Evolutionary conservation across 2,329 filamentous ascomycete species (phyloP), one percentile per base, ranked within the genome.

Genomic region (Beauveria asiatica): DNA sequence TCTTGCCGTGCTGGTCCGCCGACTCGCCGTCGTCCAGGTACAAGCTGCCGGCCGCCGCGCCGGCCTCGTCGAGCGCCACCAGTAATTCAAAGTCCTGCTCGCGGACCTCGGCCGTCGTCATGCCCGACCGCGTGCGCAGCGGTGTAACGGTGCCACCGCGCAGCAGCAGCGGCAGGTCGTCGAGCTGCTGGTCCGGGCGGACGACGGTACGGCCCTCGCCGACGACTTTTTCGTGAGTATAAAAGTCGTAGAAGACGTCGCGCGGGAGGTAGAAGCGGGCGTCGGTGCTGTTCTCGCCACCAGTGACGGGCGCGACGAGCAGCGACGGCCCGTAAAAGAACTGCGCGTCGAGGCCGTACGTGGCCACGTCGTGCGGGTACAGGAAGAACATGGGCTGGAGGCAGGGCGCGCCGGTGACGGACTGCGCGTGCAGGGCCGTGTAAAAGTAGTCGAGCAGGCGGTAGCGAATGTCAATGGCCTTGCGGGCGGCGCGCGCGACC

Each of bases 21-120:
- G 80, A 84, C 63, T 84, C 83, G 10, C 89, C 89, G 63, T 93
- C 89, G 65, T 93, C 89, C 9, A 92, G 74, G 69, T 92, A 92
- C 61, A 93, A 74, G 33, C 75, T 75, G 0, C 89, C 89, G 1
- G 67, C 70, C 0, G 89, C 89, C 11, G 74, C 83, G 5, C 86
- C 87, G 61, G 88, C 75, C 1, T 70, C 67, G 6, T 80, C 83
- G 0, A 88, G 80, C 0, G 89, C 86, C 49, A 95, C 79, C 41
- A 93, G 67, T 55, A 95, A 75, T 69, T 86, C 80, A 74, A 93
- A 93, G 65, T 85, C 78, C 65, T 88, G 77, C 64, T 82, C 78
- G 46, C 87, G 79, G 42, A 89, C 74, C 48, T 80, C 81, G 0
- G 78, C 79, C 0, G 87, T 90, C 0, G 87, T 90, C 74, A 84